A percentile compares a stretch with the other conserved stretches of the same genome.
phyloP scores from a whole-genome alignment of 1,284 basidiomycete genomes.

The Malassezia yamatoensis region DNA sequence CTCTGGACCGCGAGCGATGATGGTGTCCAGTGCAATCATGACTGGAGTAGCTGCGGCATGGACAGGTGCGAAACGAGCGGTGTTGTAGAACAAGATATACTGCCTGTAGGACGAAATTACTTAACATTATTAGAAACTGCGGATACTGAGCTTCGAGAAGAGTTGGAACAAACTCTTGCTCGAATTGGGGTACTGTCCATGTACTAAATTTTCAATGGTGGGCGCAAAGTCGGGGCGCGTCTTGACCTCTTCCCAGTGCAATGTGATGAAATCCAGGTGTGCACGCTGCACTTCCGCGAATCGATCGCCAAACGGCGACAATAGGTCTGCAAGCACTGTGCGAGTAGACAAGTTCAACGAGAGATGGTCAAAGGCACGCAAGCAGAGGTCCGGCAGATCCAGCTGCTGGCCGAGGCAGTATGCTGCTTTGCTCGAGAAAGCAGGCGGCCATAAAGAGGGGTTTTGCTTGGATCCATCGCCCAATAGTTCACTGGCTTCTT shows the following conservation, averaged over 20 bases:
- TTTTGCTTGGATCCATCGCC: conserved; percentile 20
- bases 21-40: conserved; percentile 77
- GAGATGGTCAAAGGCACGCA: conserved; percentile 30
- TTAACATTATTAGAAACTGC: background rate
- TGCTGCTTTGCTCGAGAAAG: conserved; percentile 27
- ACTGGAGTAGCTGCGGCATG: conserved; percentile 78
- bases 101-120: background rate
- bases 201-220: conserved; percentile 24
- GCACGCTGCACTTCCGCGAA: conserved; percentile 31
- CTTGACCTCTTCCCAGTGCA: conserved; percentile 33
- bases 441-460: conserved; percentile 22
- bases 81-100: background rate
- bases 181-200: conserved; percentile 25
- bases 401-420: conserved; percentile 34
- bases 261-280: conserved; percentile 27
- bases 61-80: conserved; percentile 67
- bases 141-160: conserved; percentile 26
- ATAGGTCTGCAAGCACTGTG: conserved; percentile 27
- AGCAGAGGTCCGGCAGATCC: conserved; percentile 23
- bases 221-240: conserved; percentile 28
- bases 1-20: conserved; percentile 77
- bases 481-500: conserved; percentile 12
- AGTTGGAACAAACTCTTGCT: conserved; percentile 29
- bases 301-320: conserved; percentile 32
- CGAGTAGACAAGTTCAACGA: conserved; percentile 22